Conservation (phyloP, 805 yeast species). For the Candida morakotiae region DNA sequence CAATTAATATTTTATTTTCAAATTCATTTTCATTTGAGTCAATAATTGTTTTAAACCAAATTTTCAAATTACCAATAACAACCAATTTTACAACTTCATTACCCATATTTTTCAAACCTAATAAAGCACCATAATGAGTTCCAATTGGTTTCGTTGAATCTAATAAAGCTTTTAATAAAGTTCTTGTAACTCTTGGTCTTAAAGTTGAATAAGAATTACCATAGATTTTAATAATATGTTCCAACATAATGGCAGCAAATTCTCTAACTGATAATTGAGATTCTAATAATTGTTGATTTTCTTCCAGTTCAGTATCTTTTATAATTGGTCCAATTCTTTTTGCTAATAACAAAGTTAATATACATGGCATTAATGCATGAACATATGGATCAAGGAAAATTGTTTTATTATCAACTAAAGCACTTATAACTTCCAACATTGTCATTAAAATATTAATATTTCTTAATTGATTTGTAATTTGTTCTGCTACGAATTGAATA, state of each 20-base stretch:
- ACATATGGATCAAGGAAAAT: constrained; percentile 92
- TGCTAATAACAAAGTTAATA: constrained; percentile 83
- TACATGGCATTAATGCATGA: constrained; percentile 96
- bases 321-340: constrained; percentile 68
- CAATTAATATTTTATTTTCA: constrained; percentile 46
- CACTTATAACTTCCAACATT: constrained; percentile 84
- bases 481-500: constrained; percentile 94
- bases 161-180: constrained; percentile 84
- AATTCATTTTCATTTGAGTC: constrained; percentile 32
- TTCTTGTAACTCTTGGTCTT: constrained; percentile 90
- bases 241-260: constrained; percentile 78
- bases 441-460: constrained; percentile 68
- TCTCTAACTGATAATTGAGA: constrained; percentile 68
- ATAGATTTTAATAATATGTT: constrained; percentile 72
- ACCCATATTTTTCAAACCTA: constrained; percentile 81
- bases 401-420: constrained; percentile 76
- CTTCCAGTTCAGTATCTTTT: constrained; percentile 30
- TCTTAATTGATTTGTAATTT: constrained; percentile 81
- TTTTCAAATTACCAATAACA: constrained; percentile 75
- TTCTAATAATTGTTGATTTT: constrained; percentile 24
- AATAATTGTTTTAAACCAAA: constrained; percentile 69
- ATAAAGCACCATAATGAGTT: constrained; percentile 87
- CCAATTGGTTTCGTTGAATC: constrained; percentile 81
- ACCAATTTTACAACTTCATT: constrained; percentile 82
- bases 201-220: constrained; percentile 85